A percentile compares a stretch with the other conserved stretches of the same genome.
Evolutionary conservation across 2,329 filamentous ascomycete genomes (phyloP).

Genomic region (Thielaviopsis cerberus): DNA sequence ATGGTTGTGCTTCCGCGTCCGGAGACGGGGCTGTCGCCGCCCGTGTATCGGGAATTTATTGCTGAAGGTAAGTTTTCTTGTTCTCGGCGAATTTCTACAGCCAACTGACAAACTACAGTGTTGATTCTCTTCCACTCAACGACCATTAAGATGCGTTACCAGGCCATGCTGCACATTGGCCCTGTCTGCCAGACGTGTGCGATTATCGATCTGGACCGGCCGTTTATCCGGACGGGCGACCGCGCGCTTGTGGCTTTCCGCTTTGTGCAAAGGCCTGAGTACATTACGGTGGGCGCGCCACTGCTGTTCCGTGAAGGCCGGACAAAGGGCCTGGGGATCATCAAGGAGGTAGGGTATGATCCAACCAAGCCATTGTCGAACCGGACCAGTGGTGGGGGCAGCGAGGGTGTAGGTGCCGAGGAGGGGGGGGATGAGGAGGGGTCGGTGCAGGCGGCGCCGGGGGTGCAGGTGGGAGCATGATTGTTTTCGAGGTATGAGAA

Average conservation of each 20-base stretch:
- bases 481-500: too few relatives aligned
- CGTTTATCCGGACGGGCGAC: conserved; percentile 84
- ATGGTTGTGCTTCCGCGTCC: conserved; percentile 88
- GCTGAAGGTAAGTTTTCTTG: conserved; percentile 41
- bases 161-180: conserved; percentile 94
- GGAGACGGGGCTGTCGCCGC: conserved; percentile 45
- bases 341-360: conserved; percentile 82
- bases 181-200: conserved; percentile 89
- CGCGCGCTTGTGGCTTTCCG: conserved; percentile 85
- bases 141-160: conserved; percentile 90
- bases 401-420: background rate
- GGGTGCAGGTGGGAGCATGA: background rate
- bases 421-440: background rate
- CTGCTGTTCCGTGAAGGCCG: conserved; percentile 85
- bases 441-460: background rate
- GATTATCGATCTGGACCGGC: conserved; percentile 94
- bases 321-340: conserved; percentile 88
- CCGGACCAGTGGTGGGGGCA: background rate
- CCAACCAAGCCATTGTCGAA: conserved; percentile 18
- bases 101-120: conserved; percentile 31
- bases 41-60: conserved; percentile 58
- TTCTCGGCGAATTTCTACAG: too few relatives aligned
- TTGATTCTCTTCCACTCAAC: conserved; percentile 90
- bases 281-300: conserved; percentile 70
- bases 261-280: conserved; percentile 88